These are phyloP conservation scores for Aurantiochytrium sp. DNA, from an alignment of 108 stramenopile genomes.

Conservation along the genomic window DNA sequence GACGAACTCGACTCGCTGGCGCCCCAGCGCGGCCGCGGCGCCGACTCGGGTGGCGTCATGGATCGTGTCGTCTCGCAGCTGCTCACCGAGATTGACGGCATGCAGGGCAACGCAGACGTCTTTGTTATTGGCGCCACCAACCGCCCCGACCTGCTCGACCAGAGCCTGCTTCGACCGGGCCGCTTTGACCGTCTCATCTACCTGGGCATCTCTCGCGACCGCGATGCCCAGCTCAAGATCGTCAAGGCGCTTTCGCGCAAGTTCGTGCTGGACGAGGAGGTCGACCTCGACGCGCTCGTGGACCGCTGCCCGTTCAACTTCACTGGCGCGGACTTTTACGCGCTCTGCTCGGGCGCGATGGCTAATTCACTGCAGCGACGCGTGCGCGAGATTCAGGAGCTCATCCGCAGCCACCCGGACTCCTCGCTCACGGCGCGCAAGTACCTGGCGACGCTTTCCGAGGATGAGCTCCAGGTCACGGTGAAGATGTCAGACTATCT, in stretches of 20 bases:
- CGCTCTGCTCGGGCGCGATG: constrained; percentile 66
- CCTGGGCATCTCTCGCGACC: constrained; percentile 86
- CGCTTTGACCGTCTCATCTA: constrained; percentile 98
- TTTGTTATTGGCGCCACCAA: constrained; percentile 99
- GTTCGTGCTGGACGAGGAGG: constrained; percentile 73
- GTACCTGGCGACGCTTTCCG: background rate
- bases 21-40: constrained; percentile 87
- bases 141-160: constrained; percentile 97
- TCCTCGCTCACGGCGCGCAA: background rate
- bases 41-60: constrained; percentile 68
- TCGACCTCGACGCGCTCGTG: constrained; percentile 71
- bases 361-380: background rate
- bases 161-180: constrained; percentile 96
- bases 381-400: constrained; percentile 13
- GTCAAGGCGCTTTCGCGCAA: constrained; percentile 95
- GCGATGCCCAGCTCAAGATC: constrained; percentile 77
- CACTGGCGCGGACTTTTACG: constrained; percentile 93
- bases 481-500: constrained; percentile 14
- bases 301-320: constrained; percentile 79
- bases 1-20: constrained; percentile 99
- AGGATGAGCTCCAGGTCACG: constrained; percentile 16
- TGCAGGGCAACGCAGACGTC: constrained; percentile 70
- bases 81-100: constrained; percentile 79
- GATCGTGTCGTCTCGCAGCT: constrained; percentile 99
- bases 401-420: background rate